Base-by-base conservation (phyloP, 805 yeast species). In the Nakazawaea populi region DNA sequence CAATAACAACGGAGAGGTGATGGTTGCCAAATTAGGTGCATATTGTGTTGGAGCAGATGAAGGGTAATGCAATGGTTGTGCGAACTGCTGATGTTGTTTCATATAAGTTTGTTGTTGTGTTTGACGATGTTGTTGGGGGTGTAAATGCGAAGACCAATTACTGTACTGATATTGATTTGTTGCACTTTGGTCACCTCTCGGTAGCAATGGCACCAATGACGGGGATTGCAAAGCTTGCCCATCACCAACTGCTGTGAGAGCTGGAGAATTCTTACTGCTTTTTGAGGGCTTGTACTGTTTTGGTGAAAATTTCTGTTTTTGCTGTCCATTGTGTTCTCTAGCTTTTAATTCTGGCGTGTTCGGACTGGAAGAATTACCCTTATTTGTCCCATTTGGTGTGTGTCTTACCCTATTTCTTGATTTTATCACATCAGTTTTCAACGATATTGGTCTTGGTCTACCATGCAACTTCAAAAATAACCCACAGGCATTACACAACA, bases 401-500 rank as follows among this genome's bases (percentile, higher is more conserved):
- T 81, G 85, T 60, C 85, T 84, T 61, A 87, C 85, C 60, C 98
- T 78, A 64, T 91, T 91, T 63, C 98, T 77, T 42, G 94, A 84
- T 69, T 90, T 89, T 65, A 91, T 91, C 31, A 91, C 90, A 69
- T 91, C 96, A 9, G 97, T 89, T 66, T 91, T 91, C 60, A 91
- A 73, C 28, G 90, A 82, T 49, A 90, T 90, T 5, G 98, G 97
- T 60, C 98, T 76, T 38, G 96, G 89, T 49, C 96, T 79, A 28
- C 97, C 96, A 63, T 91, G 98, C 41, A 91, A 76, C 68, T 91
- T 91, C 53, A 90, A 70, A 61, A 89, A 89, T 46, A 89, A 72
- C 0, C 97, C 97, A 71, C 97, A 89, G 8, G 98, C 98, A 70
- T 91, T 91, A 67, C 98, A 91, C 45, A 91, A 75, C 35, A 91